A percentile compares a stretch with the other conserved stretches of the same genome.
These are phyloP conservation scores for Lyophyllum atratum DNA, from an alignment of 768 basidiomycete species.

Conservation along the genomic window DNA sequence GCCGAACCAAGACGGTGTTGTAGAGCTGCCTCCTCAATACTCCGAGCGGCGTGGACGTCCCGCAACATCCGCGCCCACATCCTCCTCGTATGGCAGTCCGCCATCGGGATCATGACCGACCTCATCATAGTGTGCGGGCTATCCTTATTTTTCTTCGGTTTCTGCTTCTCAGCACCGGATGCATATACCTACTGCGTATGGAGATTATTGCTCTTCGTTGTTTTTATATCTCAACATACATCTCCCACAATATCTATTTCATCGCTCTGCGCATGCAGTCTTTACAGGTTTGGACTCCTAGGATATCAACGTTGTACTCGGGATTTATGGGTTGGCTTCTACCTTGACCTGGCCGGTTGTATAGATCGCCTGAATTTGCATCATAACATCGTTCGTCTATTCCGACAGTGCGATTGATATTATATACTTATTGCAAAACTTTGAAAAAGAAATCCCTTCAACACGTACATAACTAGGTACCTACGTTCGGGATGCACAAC, in stretches of 20 bases:
- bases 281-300: neutral
- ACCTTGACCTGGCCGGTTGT: conserved; percentile 4
- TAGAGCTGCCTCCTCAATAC: conserved; percentile 81
- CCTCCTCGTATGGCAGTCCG: neutral
- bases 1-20: conserved; percentile 48
- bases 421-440: no score
- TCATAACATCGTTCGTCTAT: neutral
- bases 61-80: neutral
- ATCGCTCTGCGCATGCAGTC: conserved; percentile 2
- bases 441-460: no score
- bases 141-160: neutral
- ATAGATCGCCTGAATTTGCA: conserved; percentile 6
- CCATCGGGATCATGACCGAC: conserved; percentile 1
- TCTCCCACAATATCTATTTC: conserved; percentile 5
- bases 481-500: neutral
- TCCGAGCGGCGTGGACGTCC: conserved; percentile 45
- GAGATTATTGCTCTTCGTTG: neutral
- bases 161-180: conserved; percentile 4
- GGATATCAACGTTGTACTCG: conserved; percentile 9
- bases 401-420: neutral
- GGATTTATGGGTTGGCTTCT: conserved; percentile 4
- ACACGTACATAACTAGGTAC: neutral
- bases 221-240: conserved; percentile 12
- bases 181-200: neutral
- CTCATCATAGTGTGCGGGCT: neutral